A percentile compares a stretch with the other conserved stretches of the same genome.
Conservation (phyloP, 140 eudicot genomes). For the Stevia rebaudiana region DNA sequence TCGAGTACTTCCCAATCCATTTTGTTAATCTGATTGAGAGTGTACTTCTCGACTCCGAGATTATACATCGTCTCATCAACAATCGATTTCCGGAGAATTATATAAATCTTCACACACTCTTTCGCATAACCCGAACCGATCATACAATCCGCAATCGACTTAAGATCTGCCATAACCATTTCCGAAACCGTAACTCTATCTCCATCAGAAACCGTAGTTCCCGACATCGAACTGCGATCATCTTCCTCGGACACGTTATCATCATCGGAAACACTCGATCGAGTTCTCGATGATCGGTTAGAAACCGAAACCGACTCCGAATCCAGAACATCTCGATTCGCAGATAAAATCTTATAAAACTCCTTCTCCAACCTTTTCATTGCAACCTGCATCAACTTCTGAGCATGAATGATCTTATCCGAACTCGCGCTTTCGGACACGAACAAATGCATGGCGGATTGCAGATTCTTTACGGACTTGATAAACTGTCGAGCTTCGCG, state of each 20-base stretch:
- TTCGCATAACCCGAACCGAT: slow-evolving; percentile 48
- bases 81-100: slow-evolving; percentile 48
- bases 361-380: slow-evolving; percentile 72
- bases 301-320: slow-evolving; percentile 36
- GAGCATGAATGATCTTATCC: slow-evolving; percentile 37
- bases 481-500: slow-evolving; percentile 36
- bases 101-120: slow-evolving; percentile 58
- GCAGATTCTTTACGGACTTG: slow-evolving; percentile 35
- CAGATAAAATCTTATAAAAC: slow-evolving; percentile 40
- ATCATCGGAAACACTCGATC: slow-evolving; percentile 33
- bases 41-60: slow-evolving; percentile 44
- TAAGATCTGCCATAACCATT: slow-evolving; percentile 47
- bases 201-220: slow-evolving; percentile 14
- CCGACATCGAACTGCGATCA: slow-evolving; percentile 15
- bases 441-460: slow-evolving; percentile 45
- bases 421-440: slow-evolving; percentile 39
- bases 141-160: slow-evolving; percentile 63
- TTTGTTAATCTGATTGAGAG: slow-evolving; percentile 45
- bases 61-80: slow-evolving; percentile 64
- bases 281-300: slow-evolving; percentile 24
- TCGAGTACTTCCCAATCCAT: slow-evolving; percentile 58
- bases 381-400: slow-evolving; percentile 60
- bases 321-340: slow-evolving; percentile 39
- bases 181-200: slow-evolving; percentile 38
- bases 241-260: slow-evolving; percentile 48